Evolutionary conservation across 305 asterid genomes (phyloP), one percentile per base, ranked within the genome.

Genomic region (Rubia balearica): DNA sequence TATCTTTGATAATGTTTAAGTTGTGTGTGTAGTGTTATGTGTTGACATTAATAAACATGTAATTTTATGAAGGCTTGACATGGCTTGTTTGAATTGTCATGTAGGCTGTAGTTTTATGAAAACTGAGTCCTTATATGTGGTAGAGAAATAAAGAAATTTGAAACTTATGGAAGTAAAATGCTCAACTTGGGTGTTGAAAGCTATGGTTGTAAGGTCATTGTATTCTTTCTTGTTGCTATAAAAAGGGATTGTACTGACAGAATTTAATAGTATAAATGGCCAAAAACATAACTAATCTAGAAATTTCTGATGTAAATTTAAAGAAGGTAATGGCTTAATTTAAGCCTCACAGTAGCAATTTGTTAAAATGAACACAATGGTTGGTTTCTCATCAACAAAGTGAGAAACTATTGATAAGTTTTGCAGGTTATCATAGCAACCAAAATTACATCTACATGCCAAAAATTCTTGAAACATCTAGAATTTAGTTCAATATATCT

Each of bases 141-240:
- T 16, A 48, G 19, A 24, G 64, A 16, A 27, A 27, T 33, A 69
- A 45, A 9, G 13, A 49, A 17, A 67, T n/a, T n/a, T 17, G 19
- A 53, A 66, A 41, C 22, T 65, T 42, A 41, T 17, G 19, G 48
- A 27, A 27, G 30, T 27, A 80, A 67, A 63, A 75, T 71, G 70
- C 73, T 59, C 69, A 72, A 92, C 99, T 93, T 94, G 97, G 19
- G 99, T 94, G 77, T 94, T 94, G 78, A 67, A 63, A 75, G 91
- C 91, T 85, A 94, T 85, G 68, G 97, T 94, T 64, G 99, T 96
- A 57, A 94, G 97, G 82, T 94, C 99, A 36, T 94, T 94, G 85
- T 94, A 94, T 77, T 91, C 96, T 76, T 77, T 94, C 66, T 84
- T 69, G 68, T 71, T 81, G 63, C 85, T 84, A 65, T 97, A 94